phyloP scores from a whole-genome alignment of 345 rosid genomes.

The Acer yangbiense region DNA sequence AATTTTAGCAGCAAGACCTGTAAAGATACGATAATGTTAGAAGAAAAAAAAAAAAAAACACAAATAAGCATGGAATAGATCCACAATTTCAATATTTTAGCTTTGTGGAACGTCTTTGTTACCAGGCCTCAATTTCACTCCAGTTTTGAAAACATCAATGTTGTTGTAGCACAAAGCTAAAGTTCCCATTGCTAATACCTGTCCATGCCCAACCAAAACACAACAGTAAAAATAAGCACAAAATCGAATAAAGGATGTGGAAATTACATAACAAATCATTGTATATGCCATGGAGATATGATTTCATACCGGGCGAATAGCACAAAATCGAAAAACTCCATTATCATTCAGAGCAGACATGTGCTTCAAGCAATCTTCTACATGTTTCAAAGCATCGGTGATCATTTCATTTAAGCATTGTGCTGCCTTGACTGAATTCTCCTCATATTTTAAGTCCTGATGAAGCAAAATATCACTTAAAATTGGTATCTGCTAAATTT shows the following conservation, averaged over 20 bases:
- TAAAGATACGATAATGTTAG: not conserved
- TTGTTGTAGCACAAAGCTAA: conserved; percentile 89
- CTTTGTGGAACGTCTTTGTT: conserved; percentile 24
- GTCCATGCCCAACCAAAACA: conserved; percentile 11
- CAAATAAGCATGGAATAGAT: too few relatives aligned
- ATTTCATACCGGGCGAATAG: conserved; percentile 48
- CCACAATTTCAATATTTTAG: too few relatives aligned
- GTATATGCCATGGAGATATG: too few relatives aligned
- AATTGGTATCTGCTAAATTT: too few relatives aligned
- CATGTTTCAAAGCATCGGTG: conserved; percentile 73
- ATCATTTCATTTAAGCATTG: conserved; percentile 95
- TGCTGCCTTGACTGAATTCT: conserved; percentile 78
- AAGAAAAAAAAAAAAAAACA: too few relatives aligned
- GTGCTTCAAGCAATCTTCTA: conserved; percentile 79
- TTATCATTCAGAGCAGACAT: conserved; percentile 66
- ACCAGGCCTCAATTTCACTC: conserved; percentile 97
- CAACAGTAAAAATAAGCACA: too few relatives aligned
- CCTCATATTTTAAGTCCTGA: conserved; percentile 86
- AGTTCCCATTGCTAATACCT: conserved; percentile 96
- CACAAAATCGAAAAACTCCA: conserved; percentile 84
- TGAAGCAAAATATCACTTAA: conserved; percentile 1
- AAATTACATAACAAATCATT: too few relatives aligned
- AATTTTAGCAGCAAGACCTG: conserved; percentile 95
- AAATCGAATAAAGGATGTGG: too few relatives aligned
- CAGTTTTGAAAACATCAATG: conserved; percentile 87